Conservation (phyloP, 2,329 filamentous ascomycete genomes). For the Berkeleyomyces rouxiae region DNA sequence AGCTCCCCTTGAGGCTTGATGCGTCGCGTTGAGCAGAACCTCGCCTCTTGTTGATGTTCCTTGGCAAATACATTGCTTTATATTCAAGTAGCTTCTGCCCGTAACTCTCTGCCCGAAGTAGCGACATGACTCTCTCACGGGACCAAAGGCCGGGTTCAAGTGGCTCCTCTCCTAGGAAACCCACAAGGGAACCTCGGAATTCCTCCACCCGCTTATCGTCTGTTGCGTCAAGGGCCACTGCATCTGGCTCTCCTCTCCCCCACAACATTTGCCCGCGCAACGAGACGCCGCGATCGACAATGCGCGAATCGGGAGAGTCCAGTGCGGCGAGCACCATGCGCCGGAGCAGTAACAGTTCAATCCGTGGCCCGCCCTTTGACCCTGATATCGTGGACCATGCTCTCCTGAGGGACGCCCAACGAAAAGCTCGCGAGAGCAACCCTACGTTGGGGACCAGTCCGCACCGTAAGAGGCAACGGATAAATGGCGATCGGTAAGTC, state of each 20-base stretch:
- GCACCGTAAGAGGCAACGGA: slow-evolving; percentile 40
- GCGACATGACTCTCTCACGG: neutral
- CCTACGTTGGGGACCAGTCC: slow-evolving; percentile 38
- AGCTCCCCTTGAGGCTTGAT: neutral
- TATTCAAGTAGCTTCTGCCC: no score
- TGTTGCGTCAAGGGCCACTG: neutral
- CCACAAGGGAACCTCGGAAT: neutral
- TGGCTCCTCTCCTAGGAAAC: neutral
- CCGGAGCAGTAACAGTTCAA: slow-evolving; percentile 10
- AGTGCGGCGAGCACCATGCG: neutral
- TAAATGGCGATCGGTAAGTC: slow-evolving; percentile 43
- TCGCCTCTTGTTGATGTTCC: neutral
- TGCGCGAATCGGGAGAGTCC: slow-evolving; percentile 9
- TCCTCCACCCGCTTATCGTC: neutral
- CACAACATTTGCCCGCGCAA: slow-evolving; percentile 10
- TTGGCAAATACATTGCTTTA: no score
- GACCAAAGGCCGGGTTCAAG: slow-evolving; percentile 1
- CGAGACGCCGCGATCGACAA: slow-evolving; percentile 4
- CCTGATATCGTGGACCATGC: slow-evolving; percentile 34
- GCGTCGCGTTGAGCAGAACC: neutral
- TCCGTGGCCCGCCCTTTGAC: slow-evolving; percentile 27
- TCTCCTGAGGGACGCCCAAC: slow-evolving; percentile 34
- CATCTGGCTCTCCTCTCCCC: neutral
- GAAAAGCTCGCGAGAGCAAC: slow-evolving; percentile 24
- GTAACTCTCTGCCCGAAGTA: neutral